Conservation (phyloP, 1,284 basidiomycete genomes). For the Ganoderma sinense region DNA sequence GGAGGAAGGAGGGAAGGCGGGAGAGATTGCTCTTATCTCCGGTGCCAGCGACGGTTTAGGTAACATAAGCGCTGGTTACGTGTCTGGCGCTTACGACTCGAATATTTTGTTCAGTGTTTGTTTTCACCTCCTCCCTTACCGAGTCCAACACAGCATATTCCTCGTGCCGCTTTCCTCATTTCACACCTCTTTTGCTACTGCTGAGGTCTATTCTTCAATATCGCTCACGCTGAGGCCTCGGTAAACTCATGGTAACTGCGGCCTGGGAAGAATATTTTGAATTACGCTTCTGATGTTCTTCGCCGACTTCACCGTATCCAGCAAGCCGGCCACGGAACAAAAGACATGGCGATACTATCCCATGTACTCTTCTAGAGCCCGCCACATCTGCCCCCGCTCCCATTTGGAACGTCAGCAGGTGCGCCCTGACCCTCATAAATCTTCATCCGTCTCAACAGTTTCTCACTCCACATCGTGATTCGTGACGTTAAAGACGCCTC, state of each 20-base stretch:
- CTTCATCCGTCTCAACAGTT: not conserved
- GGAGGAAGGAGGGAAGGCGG: too few relatives aligned
- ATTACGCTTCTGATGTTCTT: conserved; percentile 1
- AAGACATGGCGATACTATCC: not conserved
- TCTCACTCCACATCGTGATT: not conserved
- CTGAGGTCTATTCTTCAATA: not conserved
- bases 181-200: not conserved
- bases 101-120: not conserved
- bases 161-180: not conserved
- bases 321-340: not conserved
- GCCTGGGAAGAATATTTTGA: not conserved
- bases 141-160: not conserved
- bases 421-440: not conserved
- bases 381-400: not conserved
- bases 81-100: not conserved
- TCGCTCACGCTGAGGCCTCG: not conserved
- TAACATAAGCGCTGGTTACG: not conserved
- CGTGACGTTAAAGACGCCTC: not conserved
- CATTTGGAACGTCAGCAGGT: not conserved
- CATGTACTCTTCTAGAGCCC: not conserved
- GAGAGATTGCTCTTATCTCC: not conserved
- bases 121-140: not conserved
- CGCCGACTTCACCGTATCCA: conserved; percentile 3
- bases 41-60: not conserved
- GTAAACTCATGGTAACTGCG: not conserved